A percentile compares a stretch with the other conserved stretches of the same genome.
Evolutionary conservation across 148 eudicot genomes (phyloP).

Genomic region (Amaranthus cruentus): DNA sequence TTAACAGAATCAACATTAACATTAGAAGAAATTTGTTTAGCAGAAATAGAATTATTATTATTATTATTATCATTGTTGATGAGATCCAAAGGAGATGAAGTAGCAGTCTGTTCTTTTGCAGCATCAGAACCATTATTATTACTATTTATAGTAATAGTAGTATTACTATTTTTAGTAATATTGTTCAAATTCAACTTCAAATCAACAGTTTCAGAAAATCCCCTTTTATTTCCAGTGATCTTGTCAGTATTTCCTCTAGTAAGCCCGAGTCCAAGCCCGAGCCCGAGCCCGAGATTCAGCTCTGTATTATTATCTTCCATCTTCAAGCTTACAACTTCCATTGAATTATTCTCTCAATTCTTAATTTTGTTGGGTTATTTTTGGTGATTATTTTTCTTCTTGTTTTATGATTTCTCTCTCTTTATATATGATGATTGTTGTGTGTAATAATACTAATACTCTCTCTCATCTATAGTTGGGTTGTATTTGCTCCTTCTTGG

Average conservation of each 20-base stretch:
- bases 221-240: conserved; percentile 6
- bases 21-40: conserved; percentile 23
- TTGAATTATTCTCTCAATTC: background rate
- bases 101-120: conserved; percentile 7
- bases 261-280: background rate
- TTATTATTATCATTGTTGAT: background rate
- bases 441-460: conserved; percentile 4
- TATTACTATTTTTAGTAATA: background rate
- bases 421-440: background rate
- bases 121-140: background rate
- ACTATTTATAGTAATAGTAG: background rate
- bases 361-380: background rate
- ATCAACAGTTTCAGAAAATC: conserved; percentile 10
- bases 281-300: conserved; percentile 8
- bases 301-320: conserved; percentile 10
- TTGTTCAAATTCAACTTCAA: background rate
- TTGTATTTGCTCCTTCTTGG: conserved; percentile 25
- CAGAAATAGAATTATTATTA: background rate
- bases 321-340: conserved; percentile 10
- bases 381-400: background rate
- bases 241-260: too few species aligned
- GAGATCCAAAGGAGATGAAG: conserved; percentile 14
- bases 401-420: background rate
- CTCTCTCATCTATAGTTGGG: conserved; percentile 25
- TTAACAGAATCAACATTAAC: conserved; percentile 29